phyloP scores from a whole-genome alignment of 208 protist genomes.

The Baffinella frigidus region DNA sequence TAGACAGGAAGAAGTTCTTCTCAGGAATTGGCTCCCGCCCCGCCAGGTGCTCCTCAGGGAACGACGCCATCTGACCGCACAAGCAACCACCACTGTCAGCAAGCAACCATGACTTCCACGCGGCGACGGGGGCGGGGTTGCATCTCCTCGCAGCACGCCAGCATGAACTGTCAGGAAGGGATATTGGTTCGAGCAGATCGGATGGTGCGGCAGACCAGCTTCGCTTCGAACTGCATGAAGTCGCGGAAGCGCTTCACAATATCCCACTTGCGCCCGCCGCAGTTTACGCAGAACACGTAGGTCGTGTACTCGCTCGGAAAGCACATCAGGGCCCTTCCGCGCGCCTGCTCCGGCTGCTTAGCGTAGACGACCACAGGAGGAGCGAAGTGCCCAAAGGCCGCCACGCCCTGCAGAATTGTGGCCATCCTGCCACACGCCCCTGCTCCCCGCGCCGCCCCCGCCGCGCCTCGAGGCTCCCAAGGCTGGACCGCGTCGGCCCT shows the following conservation, averaged over 20 bases:
- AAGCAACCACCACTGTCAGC: no score
- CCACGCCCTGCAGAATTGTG: constrained; percentile 48
- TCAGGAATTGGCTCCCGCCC: constrained; percentile 23
- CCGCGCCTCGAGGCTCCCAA: no score
- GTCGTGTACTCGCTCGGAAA: constrained; percentile 22
- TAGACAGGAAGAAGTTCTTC: constrained; percentile 50
- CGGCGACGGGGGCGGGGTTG: no score
- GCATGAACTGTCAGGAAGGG: no score
- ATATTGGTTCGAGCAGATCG: no score
- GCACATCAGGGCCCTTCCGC: constrained; percentile 9
- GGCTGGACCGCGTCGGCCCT: no score
- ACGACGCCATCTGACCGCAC: neutral
- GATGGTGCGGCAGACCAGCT: neutral
- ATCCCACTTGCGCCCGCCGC: constrained; percentile 1
- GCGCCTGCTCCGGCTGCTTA: constrained; percentile 13
- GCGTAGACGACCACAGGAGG: constrained; percentile 31
- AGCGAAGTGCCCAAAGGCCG: constrained; percentile 31
- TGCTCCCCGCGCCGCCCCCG: no score
- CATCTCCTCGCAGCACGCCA: no score
- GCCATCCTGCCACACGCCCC: no score
- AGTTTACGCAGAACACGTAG: constrained; percentile 54
- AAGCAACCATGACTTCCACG: no score
- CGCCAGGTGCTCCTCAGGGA: neutral
- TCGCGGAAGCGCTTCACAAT: constrained; percentile 6
- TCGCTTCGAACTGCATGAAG: constrained; percentile 17